Evolutionary conservation across 1,139 yeast genomes (phyloP).

Genomic region (Hyphopichia burtonii): DNA sequence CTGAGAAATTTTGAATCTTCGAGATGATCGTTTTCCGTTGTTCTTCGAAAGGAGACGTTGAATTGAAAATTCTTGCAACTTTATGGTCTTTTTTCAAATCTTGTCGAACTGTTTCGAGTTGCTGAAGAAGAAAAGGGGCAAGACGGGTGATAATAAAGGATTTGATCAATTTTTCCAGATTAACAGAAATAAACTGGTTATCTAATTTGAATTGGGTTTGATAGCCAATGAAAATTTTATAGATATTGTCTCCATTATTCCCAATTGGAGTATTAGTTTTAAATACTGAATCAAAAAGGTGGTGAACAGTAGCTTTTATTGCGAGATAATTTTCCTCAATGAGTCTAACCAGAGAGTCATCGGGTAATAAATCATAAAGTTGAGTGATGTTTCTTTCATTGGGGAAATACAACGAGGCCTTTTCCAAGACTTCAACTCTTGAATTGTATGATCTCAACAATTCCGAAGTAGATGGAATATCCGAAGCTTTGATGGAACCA

Average conservation of each 20-base stretch:
- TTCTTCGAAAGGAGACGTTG: neutral
- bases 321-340: neutral
- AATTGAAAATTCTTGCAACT: neutral
- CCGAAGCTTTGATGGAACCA: no score
- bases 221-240: neutral
- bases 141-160: neutral
- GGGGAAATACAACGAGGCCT: neutral
- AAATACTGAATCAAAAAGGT: neutral
- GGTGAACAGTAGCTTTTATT: neutral
- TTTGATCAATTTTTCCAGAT: neutral
- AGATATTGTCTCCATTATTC: neutral
- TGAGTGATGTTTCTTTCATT: neutral
- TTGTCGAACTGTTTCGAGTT: neutral
- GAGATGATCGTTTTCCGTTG: neutral
- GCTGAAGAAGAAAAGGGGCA: neutral
- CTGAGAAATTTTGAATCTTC: neutral
- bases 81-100: neutral
- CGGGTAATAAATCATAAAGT: neutral
- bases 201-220: no score
- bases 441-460: neutral
- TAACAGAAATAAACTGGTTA: neutral
- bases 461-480: neutral
- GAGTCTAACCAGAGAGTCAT: neutral
- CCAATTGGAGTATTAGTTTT: neutral
- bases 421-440: neutral